Percentiles rank a stretch among this genome's conserved stretches.
phyloP scores from a whole-genome alignment of 345 rosid genomes.

The Mangifera indica region DNA sequence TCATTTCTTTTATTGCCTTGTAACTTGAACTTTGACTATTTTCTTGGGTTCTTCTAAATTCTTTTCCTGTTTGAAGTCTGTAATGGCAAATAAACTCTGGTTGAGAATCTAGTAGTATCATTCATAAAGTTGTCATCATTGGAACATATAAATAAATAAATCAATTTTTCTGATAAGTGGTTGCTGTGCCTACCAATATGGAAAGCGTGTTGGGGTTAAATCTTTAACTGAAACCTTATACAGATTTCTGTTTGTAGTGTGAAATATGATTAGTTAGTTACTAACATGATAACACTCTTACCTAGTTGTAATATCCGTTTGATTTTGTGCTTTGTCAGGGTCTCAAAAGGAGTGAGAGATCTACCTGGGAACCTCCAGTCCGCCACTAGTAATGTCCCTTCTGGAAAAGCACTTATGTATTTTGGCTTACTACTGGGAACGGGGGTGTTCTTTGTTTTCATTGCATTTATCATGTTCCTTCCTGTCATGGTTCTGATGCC shows the following conservation, averaged over 20 bases:
- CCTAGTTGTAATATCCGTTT: slow-evolving; percentile 10
- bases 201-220: not conserved
- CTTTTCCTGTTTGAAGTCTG: too few species aligned
- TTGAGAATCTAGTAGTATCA: not conserved
- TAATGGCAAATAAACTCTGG: not conserved
- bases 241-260: not conserved
- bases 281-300: not conserved
- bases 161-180: not conserved
- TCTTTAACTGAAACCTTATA: not conserved
- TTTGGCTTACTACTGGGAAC: slow-evolving; percentile 76
- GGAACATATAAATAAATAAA: not conserved
- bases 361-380: slow-evolving; percentile 77
- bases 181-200: not conserved
- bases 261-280: not conserved
- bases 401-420: slow-evolving; percentile 82
- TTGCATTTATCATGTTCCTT: slow-evolving; percentile 91
- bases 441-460: slow-evolving; percentile 80
- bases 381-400: slow-evolving; percentile 82
- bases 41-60: too few species aligned
- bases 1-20: not conserved
- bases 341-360: slow-evolving; percentile 88
- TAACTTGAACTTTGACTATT: too few species aligned
- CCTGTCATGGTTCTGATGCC: slow-evolving; percentile 93
- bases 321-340: slow-evolving; percentile 40
- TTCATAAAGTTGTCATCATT: not conserved